These are phyloP conservation scores for Lipomyces anomalus DNA, from an alignment of 805 yeast species.

Conservation along the genomic window DNA sequence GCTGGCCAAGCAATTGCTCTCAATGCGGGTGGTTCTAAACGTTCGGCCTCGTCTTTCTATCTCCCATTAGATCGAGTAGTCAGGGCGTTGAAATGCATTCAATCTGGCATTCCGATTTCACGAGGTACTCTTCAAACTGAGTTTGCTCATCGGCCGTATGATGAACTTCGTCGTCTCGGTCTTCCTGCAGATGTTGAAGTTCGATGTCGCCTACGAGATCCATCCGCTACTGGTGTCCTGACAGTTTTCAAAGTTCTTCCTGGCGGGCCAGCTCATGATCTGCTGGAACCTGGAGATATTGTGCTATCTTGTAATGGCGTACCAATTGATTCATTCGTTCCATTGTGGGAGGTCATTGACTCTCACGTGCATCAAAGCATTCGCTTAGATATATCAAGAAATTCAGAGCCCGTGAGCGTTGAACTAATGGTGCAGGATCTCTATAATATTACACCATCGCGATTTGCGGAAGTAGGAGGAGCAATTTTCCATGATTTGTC, in stretches of 20 bases:
- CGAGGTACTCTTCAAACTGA: conserved; percentile 24
- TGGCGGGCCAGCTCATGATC: conserved; percentile 18
- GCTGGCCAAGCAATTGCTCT: conserved; percentile 23
- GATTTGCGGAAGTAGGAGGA: conserved; percentile 21
- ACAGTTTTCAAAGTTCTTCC: conserved; percentile 19
- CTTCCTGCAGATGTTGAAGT: conserved; percentile 13
- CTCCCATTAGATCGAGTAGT: conserved; percentile 22
- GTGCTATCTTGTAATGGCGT: conserved; percentile 15
- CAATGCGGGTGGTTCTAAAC: conserved; percentile 22
- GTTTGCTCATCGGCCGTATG: conserved; percentile 17
- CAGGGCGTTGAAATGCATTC: conserved; percentile 17
- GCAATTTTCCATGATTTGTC: conserved; percentile 22
- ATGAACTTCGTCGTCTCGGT: conserved; percentile 21
- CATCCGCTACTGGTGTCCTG: conserved; percentile 12
- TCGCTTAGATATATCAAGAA: conserved; percentile 9
- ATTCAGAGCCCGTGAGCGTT: conserved; percentile 2
- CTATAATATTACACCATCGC: conserved; percentile 18
- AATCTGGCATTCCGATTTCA: conserved; percentile 9
- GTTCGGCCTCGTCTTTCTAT: conserved; percentile 23
- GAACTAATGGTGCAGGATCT: conserved; percentile 16
- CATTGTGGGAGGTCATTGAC: conserved; percentile 17
- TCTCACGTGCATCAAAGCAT: conserved; percentile 5
- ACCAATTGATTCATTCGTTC: conserved; percentile 13
- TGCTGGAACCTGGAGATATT: conserved; percentile 22
- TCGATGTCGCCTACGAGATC: conserved; percentile 13